phyloP scores from a whole-genome alignment of 805 yeast species.

The Debaryomyces hansenii region DNA sequence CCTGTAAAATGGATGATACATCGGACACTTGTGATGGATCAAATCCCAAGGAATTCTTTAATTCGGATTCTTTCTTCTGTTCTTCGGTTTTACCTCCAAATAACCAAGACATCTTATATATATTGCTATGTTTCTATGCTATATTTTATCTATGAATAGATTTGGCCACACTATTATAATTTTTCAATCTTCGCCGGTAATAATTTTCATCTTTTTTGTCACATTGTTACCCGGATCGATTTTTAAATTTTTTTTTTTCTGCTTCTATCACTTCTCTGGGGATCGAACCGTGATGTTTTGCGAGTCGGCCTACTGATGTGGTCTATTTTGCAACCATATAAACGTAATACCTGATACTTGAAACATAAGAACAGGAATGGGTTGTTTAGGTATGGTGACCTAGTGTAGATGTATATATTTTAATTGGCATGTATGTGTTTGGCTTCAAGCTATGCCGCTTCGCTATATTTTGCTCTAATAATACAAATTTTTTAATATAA shows the following conservation, averaged over 20 bases:
- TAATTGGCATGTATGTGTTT: no score
- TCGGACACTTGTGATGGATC: slow-evolving; percentile 66
- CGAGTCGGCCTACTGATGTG: no score
- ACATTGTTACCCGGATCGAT: not conserved
- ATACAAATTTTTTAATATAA: no score
- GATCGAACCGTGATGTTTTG: not conserved
- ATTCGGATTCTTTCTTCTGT: slow-evolving; percentile 18
- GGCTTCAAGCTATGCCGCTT: no score
- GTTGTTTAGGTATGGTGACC: no score
- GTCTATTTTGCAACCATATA: no score
- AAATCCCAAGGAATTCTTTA: slow-evolving; percentile 50
- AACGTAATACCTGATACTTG: no score
- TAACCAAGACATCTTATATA: slow-evolving; percentile 48
- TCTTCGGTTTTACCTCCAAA: slow-evolving; percentile 41
- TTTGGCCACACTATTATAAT: not conserved
- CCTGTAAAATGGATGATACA: slow-evolving; percentile 59
- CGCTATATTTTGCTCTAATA: no score
- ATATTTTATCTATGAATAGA: not conserved
- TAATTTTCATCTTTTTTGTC: not conserved
- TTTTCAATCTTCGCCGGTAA: not conserved
- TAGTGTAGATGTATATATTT: no score
- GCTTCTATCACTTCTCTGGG: not conserved
- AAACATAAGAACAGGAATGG: no score
- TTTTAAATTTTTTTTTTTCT: not conserved
- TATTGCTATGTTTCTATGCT: not conserved